A percentile compares a stretch with the other conserved stretches of the same genome.
Evolutionary conservation across 257 asterid genomes (phyloP).

Genomic region (Gentiana macrophylla): DNA sequence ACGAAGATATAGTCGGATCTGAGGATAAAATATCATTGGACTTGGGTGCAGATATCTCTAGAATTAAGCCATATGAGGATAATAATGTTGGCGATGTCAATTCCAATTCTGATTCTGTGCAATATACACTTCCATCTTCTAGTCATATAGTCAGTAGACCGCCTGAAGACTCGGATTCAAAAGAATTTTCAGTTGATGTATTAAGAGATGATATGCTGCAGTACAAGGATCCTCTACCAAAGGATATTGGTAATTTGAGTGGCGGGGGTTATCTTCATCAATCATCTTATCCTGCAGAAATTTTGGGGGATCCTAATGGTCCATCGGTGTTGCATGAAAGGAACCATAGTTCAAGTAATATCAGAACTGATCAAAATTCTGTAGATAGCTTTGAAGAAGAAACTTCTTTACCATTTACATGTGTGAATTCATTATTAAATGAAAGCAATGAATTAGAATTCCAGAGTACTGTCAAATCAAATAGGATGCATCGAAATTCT

Average conservation of each 20-base stretch:
- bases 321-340: slow-evolving; percentile 26
- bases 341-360: slow-evolving; percentile 38
- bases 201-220: slow-evolving; percentile 30
- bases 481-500: slow-evolving; percentile 68
- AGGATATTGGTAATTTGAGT: slow-evolving; percentile 28
- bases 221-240: slow-evolving; percentile 27
- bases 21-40: slow-evolving; percentile 25
- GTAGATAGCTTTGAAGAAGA: slow-evolving; percentile 48
- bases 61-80: slow-evolving; percentile 20
- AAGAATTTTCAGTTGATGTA: slow-evolving; percentile 28
- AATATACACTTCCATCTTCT: slow-evolving; percentile 25
- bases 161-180: slow-evolving; percentile 18
- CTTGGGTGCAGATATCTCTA: slow-evolving; percentile 27
- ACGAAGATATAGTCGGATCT: slow-evolving; percentile 34
- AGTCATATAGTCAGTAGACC: slow-evolving; percentile 19
- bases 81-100: slow-evolving; percentile 16
- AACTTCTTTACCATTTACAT: slow-evolving; percentile 44
- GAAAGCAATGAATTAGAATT: slow-evolving; percentile 70
- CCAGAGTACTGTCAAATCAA: slow-evolving; percentile 71
- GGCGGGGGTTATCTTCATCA: slow-evolving; percentile 23
- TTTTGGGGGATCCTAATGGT: slow-evolving; percentile 38
- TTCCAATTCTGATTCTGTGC: slow-evolving; percentile 15
- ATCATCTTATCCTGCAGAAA: slow-evolving; percentile 33
- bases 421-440: slow-evolving; percentile 46
- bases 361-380: slow-evolving; percentile 26